Conservation (phyloP, 2,329 filamentous ascomycete species). For the Triangularia setosa region DNA sequence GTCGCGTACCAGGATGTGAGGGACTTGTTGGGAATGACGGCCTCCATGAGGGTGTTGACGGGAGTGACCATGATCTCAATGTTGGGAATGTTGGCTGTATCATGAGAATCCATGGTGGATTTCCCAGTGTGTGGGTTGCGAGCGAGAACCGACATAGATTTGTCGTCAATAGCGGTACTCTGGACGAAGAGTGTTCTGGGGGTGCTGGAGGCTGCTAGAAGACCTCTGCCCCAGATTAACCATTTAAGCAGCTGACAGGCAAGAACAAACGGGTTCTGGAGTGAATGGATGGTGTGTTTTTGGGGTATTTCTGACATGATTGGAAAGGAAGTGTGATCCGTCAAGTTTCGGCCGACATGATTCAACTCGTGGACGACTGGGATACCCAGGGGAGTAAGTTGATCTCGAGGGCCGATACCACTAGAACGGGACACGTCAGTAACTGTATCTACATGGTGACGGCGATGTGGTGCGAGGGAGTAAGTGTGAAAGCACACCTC, state of each 20-base stretch:
- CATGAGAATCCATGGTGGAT: neutral
- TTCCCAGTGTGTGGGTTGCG: neutral
- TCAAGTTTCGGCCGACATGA: constrained; percentile 27
- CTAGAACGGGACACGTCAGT: constrained; percentile 17
- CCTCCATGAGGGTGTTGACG: constrained; percentile 28
- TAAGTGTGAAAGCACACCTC: neutral
- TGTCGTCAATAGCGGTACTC: constrained; percentile 28
- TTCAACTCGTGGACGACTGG: constrained; percentile 26
- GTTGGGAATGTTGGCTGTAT: constrained; percentile 28
- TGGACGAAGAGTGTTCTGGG: constrained; percentile 27
- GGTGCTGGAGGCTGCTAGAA: constrained; percentile 24
- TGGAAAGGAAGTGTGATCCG: constrained; percentile 30
- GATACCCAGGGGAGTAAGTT: constrained; percentile 24
- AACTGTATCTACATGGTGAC: neutral
- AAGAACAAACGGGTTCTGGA: constrained; percentile 23
- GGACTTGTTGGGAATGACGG: constrained; percentile 25
- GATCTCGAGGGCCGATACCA: constrained; percentile 29
- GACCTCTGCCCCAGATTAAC: constrained; percentile 28
- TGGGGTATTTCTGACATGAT: constrained; percentile 28
- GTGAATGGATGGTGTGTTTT: constrained; percentile 24
- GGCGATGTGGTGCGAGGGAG: neutral
- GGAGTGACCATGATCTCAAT: constrained; percentile 38
- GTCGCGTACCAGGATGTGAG: constrained; percentile 28
- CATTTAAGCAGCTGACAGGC: constrained; percentile 31
- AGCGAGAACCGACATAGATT: constrained; percentile 25